phyloP scores from a whole-genome alignment of 1,284 basidiomycete genomes.

The Ganoderma sinense region DNA sequence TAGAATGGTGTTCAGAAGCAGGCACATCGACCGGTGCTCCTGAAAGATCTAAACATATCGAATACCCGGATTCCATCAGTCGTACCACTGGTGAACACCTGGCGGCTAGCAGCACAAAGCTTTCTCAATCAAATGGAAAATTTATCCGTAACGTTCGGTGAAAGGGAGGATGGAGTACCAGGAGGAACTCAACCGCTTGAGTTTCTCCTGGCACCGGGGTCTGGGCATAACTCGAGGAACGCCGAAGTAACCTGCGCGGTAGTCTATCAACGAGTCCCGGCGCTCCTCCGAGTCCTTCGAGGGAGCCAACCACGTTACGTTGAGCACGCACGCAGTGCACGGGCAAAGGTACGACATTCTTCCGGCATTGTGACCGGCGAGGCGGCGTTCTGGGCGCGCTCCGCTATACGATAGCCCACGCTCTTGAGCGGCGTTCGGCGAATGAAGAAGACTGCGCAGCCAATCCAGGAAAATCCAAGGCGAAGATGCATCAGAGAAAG shows the following conservation, averaged over 20 bases:
- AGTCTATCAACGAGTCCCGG: slow-evolving; percentile 14
- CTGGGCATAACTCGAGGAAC: slow-evolving; percentile 18
- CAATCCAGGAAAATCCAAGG: slow-evolving; percentile 14
- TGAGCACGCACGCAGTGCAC: background rate
- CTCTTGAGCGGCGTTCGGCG: background rate
- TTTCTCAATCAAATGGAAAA: background rate
- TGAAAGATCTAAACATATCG: background rate
- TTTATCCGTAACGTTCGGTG: background rate
- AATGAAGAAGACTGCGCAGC: background rate
- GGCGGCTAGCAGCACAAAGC: background rate
- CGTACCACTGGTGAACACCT: background rate
- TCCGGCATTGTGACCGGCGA: slow-evolving; percentile 20
- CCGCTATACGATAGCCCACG: slow-evolving; percentile 7
- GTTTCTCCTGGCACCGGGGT: background rate
- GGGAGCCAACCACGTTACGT: background rate
- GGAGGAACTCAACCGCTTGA: background rate
- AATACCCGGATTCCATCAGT: background rate
- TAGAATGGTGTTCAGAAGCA: background rate
- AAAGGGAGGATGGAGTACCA: background rate
- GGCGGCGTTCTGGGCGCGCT: background rate
- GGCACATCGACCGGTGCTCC: background rate
- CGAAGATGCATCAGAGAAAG: background rate
- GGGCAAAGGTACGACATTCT: slow-evolving; percentile 19
- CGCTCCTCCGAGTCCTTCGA: slow-evolving; percentile 13
- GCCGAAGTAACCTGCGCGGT: background rate